Percentiles rank a stretch among this genome's conserved stretches.
phyloP scores from a whole-genome alignment of 345 rosid species.

The Citrus inodora region DNA sequence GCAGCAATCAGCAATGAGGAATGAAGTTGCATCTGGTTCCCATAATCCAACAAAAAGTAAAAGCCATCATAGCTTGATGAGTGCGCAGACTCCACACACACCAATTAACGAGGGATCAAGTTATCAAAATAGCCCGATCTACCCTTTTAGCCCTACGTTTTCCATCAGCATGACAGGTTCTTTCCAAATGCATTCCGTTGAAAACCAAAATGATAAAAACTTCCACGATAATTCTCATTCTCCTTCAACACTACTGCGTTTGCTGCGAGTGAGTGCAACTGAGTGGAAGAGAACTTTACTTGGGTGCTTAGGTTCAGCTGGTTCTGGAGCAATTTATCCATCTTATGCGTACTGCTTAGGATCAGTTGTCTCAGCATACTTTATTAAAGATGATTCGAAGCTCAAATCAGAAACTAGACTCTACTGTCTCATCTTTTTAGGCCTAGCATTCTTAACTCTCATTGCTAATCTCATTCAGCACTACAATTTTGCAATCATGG shows the following conservation, averaged over 20 bases:
- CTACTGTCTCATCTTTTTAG: constrained; percentile 39
- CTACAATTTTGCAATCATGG: constrained; percentile 47
- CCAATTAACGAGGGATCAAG: constrained; percentile 20
- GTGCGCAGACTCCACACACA: constrained; percentile 10
- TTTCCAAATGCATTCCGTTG: neutral
- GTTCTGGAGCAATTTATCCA: constrained; percentile 37
- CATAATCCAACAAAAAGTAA: neutral
- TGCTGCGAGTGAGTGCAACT: constrained; percentile 39
- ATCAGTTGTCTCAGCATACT: constrained; percentile 37
- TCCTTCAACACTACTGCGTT: constrained; percentile 27
- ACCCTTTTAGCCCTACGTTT: constrained; percentile 24
- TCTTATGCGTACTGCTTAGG: constrained; percentile 39
- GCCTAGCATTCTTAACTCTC: constrained; percentile 33
- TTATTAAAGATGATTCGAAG: constrained; percentile 26
- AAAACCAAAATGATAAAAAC: constrained; percentile 12
- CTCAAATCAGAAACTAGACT: constrained; percentile 29
- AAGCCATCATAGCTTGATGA: neutral
- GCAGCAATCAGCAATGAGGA: constrained; percentile 26
- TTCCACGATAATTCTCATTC: neutral
- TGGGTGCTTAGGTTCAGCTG: constrained; percentile 44
- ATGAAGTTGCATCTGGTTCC: constrained; percentile 6
- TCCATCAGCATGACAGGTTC: constrained; percentile 25
- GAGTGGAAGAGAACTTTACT: constrained; percentile 42
- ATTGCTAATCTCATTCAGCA: constrained; percentile 40
- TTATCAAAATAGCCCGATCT: constrained; percentile 27